Percentiles rank a stretch among this genome's conserved stretches.
phyloP scores from a whole-genome alignment of 768 basidiomycete species.

The Cantharellus anzutake region DNA sequence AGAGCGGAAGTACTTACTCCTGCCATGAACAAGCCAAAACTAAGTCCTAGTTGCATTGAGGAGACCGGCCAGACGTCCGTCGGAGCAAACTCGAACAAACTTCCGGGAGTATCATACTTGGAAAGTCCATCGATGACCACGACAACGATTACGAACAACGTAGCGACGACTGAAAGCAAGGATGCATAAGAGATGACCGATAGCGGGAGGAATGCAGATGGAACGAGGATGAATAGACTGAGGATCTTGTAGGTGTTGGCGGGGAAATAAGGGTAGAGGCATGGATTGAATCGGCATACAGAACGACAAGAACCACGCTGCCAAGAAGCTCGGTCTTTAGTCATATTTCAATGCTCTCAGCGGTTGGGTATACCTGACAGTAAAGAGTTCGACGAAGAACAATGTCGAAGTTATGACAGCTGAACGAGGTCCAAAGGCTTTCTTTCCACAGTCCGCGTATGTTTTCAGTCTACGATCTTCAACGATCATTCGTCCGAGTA shows the following conservation, averaged over 20 bases:
- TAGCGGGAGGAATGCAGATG: slow-evolving; percentile 71
- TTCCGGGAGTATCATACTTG: slow-evolving; percentile 57
- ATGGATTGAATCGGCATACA: slow-evolving; percentile 76
- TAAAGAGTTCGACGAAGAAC: slow-evolving; percentile 78
- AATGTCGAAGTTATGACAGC: slow-evolving; percentile 44
- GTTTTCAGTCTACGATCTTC: slow-evolving; percentile 51
- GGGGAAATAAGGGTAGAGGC: slow-evolving; percentile 49
- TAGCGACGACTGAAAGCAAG: slow-evolving; percentile 65
- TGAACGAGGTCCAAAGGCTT: slow-evolving; percentile 66
- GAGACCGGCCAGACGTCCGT: slow-evolving; percentile 40
- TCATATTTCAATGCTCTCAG: background rate
- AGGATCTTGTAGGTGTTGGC: slow-evolving; percentile 56
- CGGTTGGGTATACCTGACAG: slow-evolving; percentile 35
- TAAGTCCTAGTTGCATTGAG: slow-evolving; percentile 44
- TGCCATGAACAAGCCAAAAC: slow-evolving; percentile 83
- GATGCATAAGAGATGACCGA: slow-evolving; percentile 79
- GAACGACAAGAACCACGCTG: slow-evolving; percentile 72
- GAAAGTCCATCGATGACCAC: slow-evolving; percentile 68
- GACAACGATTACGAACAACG: slow-evolving; percentile 51
- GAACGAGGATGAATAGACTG: slow-evolving; percentile 53
- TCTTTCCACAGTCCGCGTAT: slow-evolving; percentile 77
- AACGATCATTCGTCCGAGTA: slow-evolving; percentile 59
- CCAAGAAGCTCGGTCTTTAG: background rate
- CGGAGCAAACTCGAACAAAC: slow-evolving; percentile 53
- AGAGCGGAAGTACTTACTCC: slow-evolving; percentile 32